phyloP scores from a whole-genome alignment of 192 early-diverging fungal genomes.

The Coemansia sp. region DNA sequence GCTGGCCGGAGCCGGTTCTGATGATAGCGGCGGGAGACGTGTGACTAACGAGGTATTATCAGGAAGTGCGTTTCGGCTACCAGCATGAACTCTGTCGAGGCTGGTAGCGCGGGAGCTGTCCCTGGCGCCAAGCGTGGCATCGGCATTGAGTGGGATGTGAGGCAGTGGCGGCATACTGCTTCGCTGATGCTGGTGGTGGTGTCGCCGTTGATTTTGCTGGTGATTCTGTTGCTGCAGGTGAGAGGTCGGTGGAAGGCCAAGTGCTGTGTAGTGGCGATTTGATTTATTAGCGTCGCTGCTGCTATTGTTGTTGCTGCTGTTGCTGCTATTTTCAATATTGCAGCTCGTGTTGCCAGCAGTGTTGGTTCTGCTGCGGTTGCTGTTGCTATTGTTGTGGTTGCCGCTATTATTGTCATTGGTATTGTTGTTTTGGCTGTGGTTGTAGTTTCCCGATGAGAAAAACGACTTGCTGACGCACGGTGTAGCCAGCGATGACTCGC shows the following conservation, averaged over 20 bases:
- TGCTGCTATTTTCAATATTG: background rate
- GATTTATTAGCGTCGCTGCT: background rate
- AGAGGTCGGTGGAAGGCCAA: no score
- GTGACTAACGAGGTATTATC: background rate
- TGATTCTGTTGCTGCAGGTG: background rate
- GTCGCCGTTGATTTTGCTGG: background rate
- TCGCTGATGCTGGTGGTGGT: conserved; percentile 3
- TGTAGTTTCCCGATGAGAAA: conserved; percentile 2
- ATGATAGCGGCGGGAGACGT: background rate
- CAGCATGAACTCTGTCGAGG: background rate
- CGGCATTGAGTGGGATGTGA: background rate
- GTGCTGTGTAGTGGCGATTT: background rate
- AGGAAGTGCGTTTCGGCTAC: background rate
- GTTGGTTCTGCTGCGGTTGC: background rate
- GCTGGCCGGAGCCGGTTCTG: background rate
- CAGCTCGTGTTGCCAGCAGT: background rate
- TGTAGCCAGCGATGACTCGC: conserved; percentile 38
- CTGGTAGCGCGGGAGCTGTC: conserved; percentile 23
- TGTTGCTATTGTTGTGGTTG: background rate
- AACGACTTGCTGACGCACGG: conserved; percentile 26
- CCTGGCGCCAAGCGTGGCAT: background rate
- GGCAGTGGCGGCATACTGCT: conserved; percentile 32
- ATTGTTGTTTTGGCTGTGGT: background rate
- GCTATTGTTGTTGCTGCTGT: background rate
- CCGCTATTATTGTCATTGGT: background rate